phyloP scores from a whole-genome alignment of 2,329 filamentous ascomycete species.

The Diaporthe vaccinii region DNA sequence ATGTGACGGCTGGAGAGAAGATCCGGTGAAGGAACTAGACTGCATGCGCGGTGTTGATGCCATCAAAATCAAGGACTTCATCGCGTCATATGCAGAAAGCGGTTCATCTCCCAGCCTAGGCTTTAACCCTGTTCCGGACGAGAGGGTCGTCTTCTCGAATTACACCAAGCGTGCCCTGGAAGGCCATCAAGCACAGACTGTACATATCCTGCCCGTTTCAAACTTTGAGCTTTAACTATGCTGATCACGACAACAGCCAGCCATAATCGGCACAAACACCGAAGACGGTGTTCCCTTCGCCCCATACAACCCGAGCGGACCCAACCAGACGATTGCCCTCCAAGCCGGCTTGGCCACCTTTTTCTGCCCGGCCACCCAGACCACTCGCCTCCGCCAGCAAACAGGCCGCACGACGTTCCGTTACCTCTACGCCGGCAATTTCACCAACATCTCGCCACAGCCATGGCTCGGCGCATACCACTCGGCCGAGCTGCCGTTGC shows the following conservation, averaged over 20 bases:
- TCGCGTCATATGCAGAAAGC: constrained; percentile 45
- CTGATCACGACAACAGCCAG: constrained; percentile 9
- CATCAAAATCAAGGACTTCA: constrained; percentile 46
- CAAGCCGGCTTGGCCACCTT: constrained; percentile 30
- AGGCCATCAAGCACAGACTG: constrained; percentile 2
- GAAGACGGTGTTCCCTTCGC: constrained; percentile 29
- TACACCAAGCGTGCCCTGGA: constrained; percentile 40
- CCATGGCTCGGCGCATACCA: constrained; percentile 39
- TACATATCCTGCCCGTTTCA: neutral
- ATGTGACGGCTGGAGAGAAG: constrained; percentile 44
- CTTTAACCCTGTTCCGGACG: constrained; percentile 41
- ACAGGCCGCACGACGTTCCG: constrained; percentile 33
- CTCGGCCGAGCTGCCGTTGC: constrained; percentile 35
- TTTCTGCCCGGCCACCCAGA: constrained; percentile 18
- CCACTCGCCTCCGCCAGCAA: constrained; percentile 35
- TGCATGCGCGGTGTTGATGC: constrained; percentile 48
- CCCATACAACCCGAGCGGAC: constrained; percentile 25
- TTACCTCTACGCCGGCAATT: constrained; percentile 40
- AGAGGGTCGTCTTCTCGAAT: constrained; percentile 48
- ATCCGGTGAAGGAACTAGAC: constrained; percentile 45
- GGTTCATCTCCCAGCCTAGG: constrained; percentile 13
- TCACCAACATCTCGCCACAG: constrained; percentile 35
- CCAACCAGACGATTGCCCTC: constrained; percentile 24
- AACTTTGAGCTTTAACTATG: constrained; percentile 39
- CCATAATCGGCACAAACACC: constrained; percentile 34